phyloP scores from a whole-genome alignment of 1,284 basidiomycete species.

The Melampsora americana region DNA sequence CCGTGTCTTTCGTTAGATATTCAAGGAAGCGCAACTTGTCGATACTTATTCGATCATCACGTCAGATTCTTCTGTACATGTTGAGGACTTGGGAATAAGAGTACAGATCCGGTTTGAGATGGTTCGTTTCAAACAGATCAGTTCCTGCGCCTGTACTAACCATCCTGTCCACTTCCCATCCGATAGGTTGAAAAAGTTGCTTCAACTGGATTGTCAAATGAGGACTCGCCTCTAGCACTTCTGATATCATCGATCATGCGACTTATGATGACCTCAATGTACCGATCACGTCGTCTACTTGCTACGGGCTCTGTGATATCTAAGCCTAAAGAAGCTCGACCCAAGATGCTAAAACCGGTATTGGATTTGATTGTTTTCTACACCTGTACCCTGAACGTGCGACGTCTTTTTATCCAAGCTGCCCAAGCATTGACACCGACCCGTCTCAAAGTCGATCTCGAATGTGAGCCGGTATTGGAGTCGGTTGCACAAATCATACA shows the following conservation, averaged over 20 bases:
- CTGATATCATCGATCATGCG: constrained; percentile 40
- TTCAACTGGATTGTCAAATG: background rate
- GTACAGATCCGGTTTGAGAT: constrained; percentile 39
- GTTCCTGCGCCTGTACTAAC: background rate
- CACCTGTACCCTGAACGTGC: background rate
- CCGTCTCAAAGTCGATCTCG: constrained; percentile 8
- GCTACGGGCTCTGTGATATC: constrained; percentile 8
- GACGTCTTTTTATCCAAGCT: constrained; percentile 6
- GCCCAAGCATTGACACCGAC: constrained; percentile 14
- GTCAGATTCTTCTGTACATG: constrained; percentile 29
- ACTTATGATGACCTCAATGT: constrained; percentile 34
- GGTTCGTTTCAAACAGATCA: constrained; percentile 6
- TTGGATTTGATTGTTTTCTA: constrained; percentile 32
- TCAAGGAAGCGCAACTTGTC: constrained; percentile 34
- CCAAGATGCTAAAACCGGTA: constrained; percentile 29
- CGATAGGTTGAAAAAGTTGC: constrained; percentile 30
- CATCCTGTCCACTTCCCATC: background rate
- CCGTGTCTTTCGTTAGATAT: constrained; percentile 25
- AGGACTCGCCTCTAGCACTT: constrained; percentile 1
- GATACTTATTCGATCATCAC: constrained; percentile 16
- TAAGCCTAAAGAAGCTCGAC: background rate
- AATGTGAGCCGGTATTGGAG: constrained; percentile 34
- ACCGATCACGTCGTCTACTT: constrained; percentile 15
- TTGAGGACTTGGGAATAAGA: constrained; percentile 25
- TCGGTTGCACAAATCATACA: background rate